These are phyloP conservation scores for Phragmites australis DNA, from an alignment of 176 grass and related monocot species.

Conservation along the genomic window DNA sequence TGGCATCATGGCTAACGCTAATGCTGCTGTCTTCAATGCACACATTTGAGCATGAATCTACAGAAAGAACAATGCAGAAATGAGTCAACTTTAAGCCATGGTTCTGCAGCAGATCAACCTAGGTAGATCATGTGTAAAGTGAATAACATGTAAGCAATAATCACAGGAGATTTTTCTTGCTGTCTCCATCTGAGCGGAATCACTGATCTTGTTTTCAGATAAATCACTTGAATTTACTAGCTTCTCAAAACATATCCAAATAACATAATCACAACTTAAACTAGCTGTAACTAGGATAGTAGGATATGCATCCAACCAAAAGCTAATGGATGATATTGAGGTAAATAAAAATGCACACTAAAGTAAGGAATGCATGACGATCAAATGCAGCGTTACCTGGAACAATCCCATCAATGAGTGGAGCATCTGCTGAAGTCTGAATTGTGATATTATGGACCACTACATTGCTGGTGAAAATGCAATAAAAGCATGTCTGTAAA, in stretches of 20 bases:
- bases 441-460: slow-evolving; percentile 57
- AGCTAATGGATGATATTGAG: neutral
- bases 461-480: slow-evolving; percentile 55
- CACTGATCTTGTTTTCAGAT: neutral
- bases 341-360: neutral
- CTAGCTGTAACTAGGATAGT: neutral
- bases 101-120: neutral
- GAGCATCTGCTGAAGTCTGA: slow-evolving; percentile 58
- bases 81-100: slow-evolving; percentile 29
- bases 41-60: slow-evolving; percentile 86
- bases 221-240: neutral
- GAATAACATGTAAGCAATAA: neutral
- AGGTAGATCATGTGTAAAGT: neutral
- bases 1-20: slow-evolving; percentile 59
- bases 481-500: slow-evolving; percentile 1
- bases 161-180: neutral
- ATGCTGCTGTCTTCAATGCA: slow-evolving; percentile 70
- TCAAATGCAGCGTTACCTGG: slow-evolving; percentile 52
- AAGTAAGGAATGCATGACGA: neutral
- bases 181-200: neutral
- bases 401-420: slow-evolving; percentile 78
- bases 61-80: neutral
- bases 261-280: slow-evolving; percentile 9
- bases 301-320: slow-evolving; percentile 31
- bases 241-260: slow-evolving; percentile 4